Evolutionary conservation across 345 rosid genomes (phyloP), one percentile per base, ranked within the genome.

Genomic region (Dimocarpus longan): DNA sequence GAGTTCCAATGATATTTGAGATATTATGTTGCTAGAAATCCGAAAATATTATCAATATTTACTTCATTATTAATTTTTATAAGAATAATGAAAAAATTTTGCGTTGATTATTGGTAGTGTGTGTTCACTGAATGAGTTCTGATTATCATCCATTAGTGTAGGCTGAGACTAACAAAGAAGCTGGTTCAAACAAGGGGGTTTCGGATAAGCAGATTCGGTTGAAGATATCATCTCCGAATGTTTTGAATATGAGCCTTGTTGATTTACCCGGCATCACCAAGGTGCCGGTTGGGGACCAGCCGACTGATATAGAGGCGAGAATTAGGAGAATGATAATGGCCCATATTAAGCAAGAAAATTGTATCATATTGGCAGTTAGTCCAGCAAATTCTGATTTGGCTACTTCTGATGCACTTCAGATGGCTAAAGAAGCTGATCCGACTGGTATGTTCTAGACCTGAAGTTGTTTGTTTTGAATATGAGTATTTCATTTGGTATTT

Each of bases 261-360:
- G 95, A 91, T 84, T 84, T 91, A 3, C 95, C 95, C 73, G 95
- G 95, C 12, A 89, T 90, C 54, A 90, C 93, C 16, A 91, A 88
- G 81, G 92, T 89, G 52, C 95, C 95, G 15, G 93, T 90, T 68
- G 95, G 95, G 26, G 95, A 90, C 68, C 95, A 91, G 78, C 93
- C 93, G 0, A 80, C 67, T 16, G 93, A 91, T 74, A 90, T 90
- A 24, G 95, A 91, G 83, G 82, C 79, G 0, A 81, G 87, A 68
- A 91, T 91, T 40, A 84, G 93, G 70, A 81, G 63, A 3, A 91
- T 91, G 92, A 86, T 91, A 65, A 80, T 88, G 89, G 71, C 84
- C 39, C 56, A 82, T 76, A 91, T 91, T 68, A 85, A 43, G 60
- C 65, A 80, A 59, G 74, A 81, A 81, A 91, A 83, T 72, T 91